Base-by-base conservation (phyloP, 2,329 filamentous ascomycete genomes). In the Sclerotinia spermophila region DNA sequence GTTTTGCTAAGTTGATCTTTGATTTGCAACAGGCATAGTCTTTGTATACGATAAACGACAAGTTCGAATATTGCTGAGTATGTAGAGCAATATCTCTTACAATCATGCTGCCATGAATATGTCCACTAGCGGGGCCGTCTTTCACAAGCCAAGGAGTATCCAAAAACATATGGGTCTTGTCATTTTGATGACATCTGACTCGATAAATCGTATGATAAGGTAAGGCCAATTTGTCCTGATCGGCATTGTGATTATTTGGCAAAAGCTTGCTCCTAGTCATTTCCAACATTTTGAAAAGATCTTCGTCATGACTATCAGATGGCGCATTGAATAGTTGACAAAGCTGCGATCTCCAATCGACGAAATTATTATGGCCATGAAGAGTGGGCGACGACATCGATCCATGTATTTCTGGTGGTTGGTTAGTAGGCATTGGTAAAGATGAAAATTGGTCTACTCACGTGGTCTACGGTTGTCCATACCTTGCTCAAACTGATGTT, bases 141-240 rank as follows among this genome's bases (percentile, higher is more conserved):
- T 56, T 42, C 19, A 38, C 48, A 17, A 69, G 38, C 60, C 59
- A 69, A 58, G 68, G 68, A 24, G 45, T 69, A 44, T 69, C 68
- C 48, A 69, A 38, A 66, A 65, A 69, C 59, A 69, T 65, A 19
- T 69, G 38, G 24, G 33, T 56, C 21, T 45, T 38, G 27, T 44
- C 59, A 27, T 55, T 38, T 21, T 42, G 40, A 45, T 55, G 48
- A 64, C 68, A 69, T 65, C 24, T 69, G 17, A 69, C 59, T 35
- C 68, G 59, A 65, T 69, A 64, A n/a, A 69, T 66, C 11, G 68
- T 69, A 48, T 69, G 59, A 65, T 69, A 69, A 45, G 68, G 68
- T 30, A 69, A 44, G 21, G 68, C 24, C 3, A 69, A 45, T n/a
- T 64, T 65, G 27, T 65, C 68, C 38, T 65, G 61, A 45, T 27